Evolutionary conservation across 2,329 filamentous ascomycete genomes (phyloP), one percentile per base, ranked within the genome.

Genomic region (Thielaviopsis populi): DNA sequence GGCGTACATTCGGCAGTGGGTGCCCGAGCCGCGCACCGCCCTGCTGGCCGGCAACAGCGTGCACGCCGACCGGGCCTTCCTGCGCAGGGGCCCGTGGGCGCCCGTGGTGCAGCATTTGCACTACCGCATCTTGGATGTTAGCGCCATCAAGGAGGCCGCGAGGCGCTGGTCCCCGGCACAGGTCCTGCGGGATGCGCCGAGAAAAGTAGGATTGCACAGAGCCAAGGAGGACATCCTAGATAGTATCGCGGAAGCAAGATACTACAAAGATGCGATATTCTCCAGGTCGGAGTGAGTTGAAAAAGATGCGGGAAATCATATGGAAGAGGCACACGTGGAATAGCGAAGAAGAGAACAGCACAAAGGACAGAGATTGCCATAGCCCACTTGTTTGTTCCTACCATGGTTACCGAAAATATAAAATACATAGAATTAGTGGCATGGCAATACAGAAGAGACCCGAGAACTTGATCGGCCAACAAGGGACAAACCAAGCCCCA

Each of bases 1-100:
- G 42, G 78, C 79, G 24, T 97, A 97, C 74, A 86, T 99, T 69
- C 80, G 85, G 69, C 79, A 77, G 67, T 80, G 85, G 70, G 81
- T 94, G 5, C 88, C 90, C 0, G 76, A 85, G 66, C 77, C 79
- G 8, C 79, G 84, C 59, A 81, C 75, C 41, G 92, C 84, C 0
- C 74, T 97, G 65, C 78, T 99, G 48, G 91, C 94, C 0, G 94
- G 94, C 1, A 99, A 96, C 75, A 94, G 87, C 65, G 89, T 99
- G 30, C 92, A 99, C 72, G 89, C 88, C 2, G 94, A 99, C 74
- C 84, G 84, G 69, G 83, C 83, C 1, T 99, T 99, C 72, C 78
- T 99, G 66, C 79, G 83, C 4, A 82, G 83, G 67, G 79, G 79
- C 64, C 91, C 91, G 0, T 99, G 92, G 74, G 81, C 79, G 46